phyloP scores from a whole-genome alignment of 2,329 filamentous ascomycete genomes.

The Blastomyces parvus region DNA sequence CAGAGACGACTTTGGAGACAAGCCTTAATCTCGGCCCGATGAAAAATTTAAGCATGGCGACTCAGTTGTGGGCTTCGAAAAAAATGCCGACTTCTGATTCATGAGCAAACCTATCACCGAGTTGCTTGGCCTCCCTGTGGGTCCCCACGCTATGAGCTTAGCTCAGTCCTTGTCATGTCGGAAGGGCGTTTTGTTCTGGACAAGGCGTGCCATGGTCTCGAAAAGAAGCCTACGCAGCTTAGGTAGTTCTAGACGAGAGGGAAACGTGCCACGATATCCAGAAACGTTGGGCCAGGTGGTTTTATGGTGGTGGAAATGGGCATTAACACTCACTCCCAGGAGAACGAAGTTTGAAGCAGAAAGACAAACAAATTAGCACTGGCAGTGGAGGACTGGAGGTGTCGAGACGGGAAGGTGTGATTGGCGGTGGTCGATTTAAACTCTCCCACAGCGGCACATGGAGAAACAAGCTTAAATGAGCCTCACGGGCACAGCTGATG shows the following conservation, averaged over 20 bases:
- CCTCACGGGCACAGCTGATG: not conserved
- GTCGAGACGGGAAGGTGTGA: too few species aligned
- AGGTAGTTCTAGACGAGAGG: too few species aligned
- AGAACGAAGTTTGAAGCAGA: not conserved
- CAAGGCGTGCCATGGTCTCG: not conserved
- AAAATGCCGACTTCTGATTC: too few species aligned
- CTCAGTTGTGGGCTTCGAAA: too few species aligned
- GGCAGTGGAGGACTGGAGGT: not conserved
- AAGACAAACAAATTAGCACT: not conserved
- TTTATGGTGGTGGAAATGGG: too few species aligned
- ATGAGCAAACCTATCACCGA: too few species aligned
- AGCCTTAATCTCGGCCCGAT: not conserved
- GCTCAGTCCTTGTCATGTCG: too few species aligned
- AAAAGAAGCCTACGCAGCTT: not conserved
- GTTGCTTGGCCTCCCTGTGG: too few species aligned
- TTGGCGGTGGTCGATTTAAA: not conserved
- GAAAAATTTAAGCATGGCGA: not conserved
- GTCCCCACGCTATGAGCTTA: too few species aligned
- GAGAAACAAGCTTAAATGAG: constrained; percentile 1
- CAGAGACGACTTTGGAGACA: not conserved
- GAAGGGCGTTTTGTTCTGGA: not conserved
- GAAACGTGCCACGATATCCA: not conserved
- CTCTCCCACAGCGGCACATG: not conserved
- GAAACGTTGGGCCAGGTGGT: not conserved
- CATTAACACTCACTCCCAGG: too few species aligned